These are phyloP conservation scores for Lepidium didymum DNA, from an alignment of 345 rosid species.

Conservation along the genomic window DNA sequence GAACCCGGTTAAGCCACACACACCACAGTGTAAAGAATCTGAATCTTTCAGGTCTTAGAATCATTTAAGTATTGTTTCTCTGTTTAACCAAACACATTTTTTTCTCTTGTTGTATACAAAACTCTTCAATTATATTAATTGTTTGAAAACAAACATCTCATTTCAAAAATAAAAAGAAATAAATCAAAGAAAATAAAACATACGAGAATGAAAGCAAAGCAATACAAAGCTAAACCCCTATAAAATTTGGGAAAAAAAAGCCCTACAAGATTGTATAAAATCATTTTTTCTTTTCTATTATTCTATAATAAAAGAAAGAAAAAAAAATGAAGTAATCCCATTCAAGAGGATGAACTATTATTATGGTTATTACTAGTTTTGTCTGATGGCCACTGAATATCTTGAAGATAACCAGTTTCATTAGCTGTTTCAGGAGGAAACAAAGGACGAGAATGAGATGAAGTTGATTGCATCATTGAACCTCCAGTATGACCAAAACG, in stretches of 20 bases:
- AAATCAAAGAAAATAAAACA: background rate
- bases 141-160: background rate
- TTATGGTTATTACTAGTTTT: conserved; percentile 3
- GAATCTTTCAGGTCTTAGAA: background rate
- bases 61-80: background rate
- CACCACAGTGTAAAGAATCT: background rate
- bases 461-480: conserved; percentile 24
- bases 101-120: background rate
- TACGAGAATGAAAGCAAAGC: background rate
- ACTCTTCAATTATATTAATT: background rate
- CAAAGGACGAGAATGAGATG: conserved; percentile 19
- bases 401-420: conserved; percentile 11
- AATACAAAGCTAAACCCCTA: conserved; percentile 9
- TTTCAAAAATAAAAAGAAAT: too few relatives aligned
- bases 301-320: background rate
- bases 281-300: background rate
- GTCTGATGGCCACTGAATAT: conserved; percentile 18
- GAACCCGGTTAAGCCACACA: background rate
- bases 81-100: background rate
- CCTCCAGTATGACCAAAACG: conserved; percentile 17
- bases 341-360: conserved; percentile 20
- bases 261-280: background rate
- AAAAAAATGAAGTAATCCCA: background rate
- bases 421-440: conserved; percentile 2
- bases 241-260: background rate